Evolutionary conservation across 345 rosid species (phyloP).

Genomic region (Lumnitzera racemosa): DNA sequence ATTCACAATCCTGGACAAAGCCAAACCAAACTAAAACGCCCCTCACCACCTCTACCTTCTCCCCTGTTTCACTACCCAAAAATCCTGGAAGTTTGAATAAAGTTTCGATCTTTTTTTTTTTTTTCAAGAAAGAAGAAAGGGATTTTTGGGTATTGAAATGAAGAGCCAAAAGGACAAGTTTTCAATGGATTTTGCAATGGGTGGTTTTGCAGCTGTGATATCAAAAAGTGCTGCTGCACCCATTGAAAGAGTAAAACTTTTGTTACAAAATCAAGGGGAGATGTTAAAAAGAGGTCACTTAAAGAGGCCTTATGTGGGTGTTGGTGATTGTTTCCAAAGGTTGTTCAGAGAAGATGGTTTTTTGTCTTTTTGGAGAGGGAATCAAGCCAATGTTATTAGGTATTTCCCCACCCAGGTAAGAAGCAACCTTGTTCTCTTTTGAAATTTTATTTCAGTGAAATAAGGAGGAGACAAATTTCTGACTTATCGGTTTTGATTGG

Average conservation of each 20-base stretch:
- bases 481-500: neutral
- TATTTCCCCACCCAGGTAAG: conserved; percentile 90
- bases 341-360: conserved; percentile 74
- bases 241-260: conserved; percentile 87
- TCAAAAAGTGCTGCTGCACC: conserved; percentile 85
- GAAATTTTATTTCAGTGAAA: neutral
- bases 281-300: conserved; percentile 75
- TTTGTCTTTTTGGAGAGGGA: conserved; percentile 90
- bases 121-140: conserved; percentile 1
- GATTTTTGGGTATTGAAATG: conserved; percentile 14
- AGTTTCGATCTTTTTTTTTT: neutral
- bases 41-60: no score
- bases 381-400: conserved; percentile 84
- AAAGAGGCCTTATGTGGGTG: conserved; percentile 50
- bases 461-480: neutral
- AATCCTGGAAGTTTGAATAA: no score
- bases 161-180: conserved; percentile 46
- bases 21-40: no score
- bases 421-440: neutral
- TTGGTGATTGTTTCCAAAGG: conserved; percentile 65
- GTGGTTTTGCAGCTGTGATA: conserved; percentile 65
- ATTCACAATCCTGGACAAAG: no score
- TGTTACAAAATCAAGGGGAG: conserved; percentile 92
- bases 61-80: no score
- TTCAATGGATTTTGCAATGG: conserved; percentile 73